A percentile compares a stretch with the other conserved stretches of the same genome.
Conservation (phyloP, 1,284 basidiomycete genomes). For the Tausonia pullulans region DNA sequence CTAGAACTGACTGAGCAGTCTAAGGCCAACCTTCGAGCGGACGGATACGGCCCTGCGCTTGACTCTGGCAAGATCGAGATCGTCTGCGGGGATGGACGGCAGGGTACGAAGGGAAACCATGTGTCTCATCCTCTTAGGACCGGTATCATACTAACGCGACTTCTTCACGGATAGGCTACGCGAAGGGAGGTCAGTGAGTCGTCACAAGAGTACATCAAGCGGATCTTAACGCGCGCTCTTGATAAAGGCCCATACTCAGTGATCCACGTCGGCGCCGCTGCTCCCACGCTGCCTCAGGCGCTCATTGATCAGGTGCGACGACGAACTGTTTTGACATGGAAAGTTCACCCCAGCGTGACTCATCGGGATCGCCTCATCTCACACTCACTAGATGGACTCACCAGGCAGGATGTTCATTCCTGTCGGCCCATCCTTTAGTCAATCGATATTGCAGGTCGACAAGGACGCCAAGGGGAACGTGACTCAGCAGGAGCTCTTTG, state of each 20-base stretch:
- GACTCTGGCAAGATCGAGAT: conserved; percentile 49
- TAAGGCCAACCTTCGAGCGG: conserved; percentile 53
- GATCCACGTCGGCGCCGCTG: conserved; percentile 92
- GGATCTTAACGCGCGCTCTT: no score
- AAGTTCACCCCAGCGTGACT: neutral
- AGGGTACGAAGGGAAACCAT: conserved; percentile 40
- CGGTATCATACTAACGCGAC: no score
- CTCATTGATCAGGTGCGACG: conserved; percentile 48
- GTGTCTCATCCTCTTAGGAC: no score
- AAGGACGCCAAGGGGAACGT: conserved; percentile 65
- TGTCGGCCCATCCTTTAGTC: conserved; percentile 22
- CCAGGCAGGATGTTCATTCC: no score
- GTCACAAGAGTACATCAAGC: no score
- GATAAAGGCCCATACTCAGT: conserved; percentile 61
- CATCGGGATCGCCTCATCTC: no score
- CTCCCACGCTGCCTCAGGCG: conserved; percentile 57
- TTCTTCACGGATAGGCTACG: no score
- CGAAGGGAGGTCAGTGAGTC: no score
- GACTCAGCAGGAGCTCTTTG: conserved; percentile 57
- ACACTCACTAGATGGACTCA: neutral
- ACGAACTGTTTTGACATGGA: conserved; percentile 18
- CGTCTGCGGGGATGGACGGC: conserved; percentile 66
- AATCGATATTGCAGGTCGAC: conserved; percentile 64
- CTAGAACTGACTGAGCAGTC: conserved; percentile 54
- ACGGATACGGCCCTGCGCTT: conserved; percentile 50